Conservation (phyloP, 768 basidiomycete species). For the Tephrocybe rancida region DNA sequence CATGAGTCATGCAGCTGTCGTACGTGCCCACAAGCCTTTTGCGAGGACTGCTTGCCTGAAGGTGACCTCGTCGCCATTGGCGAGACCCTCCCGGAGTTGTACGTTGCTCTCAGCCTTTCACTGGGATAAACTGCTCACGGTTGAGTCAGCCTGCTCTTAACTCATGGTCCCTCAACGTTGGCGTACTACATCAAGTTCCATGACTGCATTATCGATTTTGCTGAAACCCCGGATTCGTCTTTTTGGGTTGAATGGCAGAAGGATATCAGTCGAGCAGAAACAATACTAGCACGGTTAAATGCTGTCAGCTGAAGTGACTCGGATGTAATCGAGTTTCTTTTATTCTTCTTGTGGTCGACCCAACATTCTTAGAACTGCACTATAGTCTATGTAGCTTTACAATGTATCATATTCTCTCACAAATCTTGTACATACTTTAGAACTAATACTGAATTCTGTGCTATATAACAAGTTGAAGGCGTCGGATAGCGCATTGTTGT, state of each 20-base stretch:
- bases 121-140: background rate
- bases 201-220: conserved; percentile 44
- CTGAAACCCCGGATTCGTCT: conserved; percentile 27
- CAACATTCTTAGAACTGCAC: too few species aligned
- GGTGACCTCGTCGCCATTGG: conserved; percentile 55
- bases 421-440: too few species aligned
- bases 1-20: conserved; percentile 46
- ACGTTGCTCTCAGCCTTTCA: conserved; percentile 19
- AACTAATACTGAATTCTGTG: too few species aligned
- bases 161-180: conserved; percentile 33
- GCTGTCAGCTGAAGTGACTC: too few species aligned
- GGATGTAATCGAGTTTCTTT: too few species aligned
- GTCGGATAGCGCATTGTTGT: background rate
- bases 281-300: conserved; percentile 25
- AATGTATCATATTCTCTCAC: too few species aligned
- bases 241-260: conserved; percentile 42
- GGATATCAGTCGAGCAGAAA: conserved; percentile 40
- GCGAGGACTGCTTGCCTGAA: conserved; percentile 60
- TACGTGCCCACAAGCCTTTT: conserved; percentile 60
- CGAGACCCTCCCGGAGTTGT: conserved; percentile 62
- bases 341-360: too few species aligned
- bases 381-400: too few species aligned
- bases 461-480: too few species aligned
- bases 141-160: conserved; percentile 37
- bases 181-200: conserved; percentile 55